phyloP scores from a whole-genome alignment of 805 yeast genomes.

The Barnettozyma californica region DNA sequence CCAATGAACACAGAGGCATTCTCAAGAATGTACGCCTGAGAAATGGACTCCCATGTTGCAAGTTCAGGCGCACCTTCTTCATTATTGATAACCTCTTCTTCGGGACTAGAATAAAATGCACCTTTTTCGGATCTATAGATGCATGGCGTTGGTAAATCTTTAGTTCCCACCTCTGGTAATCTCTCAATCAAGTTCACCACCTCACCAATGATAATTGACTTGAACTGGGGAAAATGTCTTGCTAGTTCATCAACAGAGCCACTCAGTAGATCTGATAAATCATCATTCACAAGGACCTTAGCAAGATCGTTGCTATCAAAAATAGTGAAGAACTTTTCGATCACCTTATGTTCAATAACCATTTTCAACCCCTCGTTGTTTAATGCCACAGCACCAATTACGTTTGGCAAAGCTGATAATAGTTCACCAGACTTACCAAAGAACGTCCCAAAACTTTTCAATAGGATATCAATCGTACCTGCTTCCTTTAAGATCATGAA shows the following conservation, averaged over 20 bases:
- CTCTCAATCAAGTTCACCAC: slow-evolving; percentile 39
- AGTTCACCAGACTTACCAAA: slow-evolving; percentile 56
- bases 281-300: slow-evolving; percentile 47
- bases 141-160: slow-evolving; percentile 33
- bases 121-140: slow-evolving; percentile 40
- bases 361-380: slow-evolving; percentile 65
- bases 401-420: slow-evolving; percentile 59
- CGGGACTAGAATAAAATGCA: slow-evolving; percentile 35
- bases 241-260: slow-evolving; percentile 71
- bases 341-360: slow-evolving; percentile 38
- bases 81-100: slow-evolving; percentile 36
- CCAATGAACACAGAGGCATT: slow-evolving; percentile 43
- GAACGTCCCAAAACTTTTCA: slow-evolving; percentile 50
- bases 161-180: slow-evolving; percentile 35
- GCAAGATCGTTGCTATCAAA: slow-evolving; percentile 47
- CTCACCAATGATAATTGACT: slow-evolving; percentile 50
- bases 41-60: slow-evolving; percentile 47
- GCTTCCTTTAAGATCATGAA: slow-evolving; percentile 77
- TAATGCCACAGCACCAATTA: slow-evolving; percentile 77
- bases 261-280: slow-evolving; percentile 54
- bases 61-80: slow-evolving; percentile 39
- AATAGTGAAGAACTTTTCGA: slow-evolving; percentile 43
- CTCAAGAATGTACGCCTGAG: slow-evolving; percentile 41
- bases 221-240: slow-evolving; percentile 75
- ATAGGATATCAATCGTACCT: slow-evolving; percentile 57